A percentile compares a stretch with the other conserved stretches of the same genome.
Conservation (phyloP, 2,329 filamentous ascomycete species). For the Capronia epimyces region DNA sequence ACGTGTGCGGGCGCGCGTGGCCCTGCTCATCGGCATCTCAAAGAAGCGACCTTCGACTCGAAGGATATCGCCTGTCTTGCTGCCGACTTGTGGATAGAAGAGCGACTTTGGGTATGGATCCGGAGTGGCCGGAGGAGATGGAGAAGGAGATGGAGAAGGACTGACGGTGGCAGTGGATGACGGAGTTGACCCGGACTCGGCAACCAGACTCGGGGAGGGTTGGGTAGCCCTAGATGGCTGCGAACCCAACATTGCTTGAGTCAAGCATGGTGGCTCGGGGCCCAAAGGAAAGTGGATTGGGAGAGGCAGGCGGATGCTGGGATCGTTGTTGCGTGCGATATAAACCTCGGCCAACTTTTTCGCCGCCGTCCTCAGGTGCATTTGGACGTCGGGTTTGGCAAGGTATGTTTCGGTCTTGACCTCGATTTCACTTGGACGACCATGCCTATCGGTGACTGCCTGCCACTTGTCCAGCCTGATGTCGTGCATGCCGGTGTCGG, state of each 20-base stretch:
- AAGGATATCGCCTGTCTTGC: constrained; percentile 3
- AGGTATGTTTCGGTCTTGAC: constrained; percentile 20
- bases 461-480: constrained; percentile 25
- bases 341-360: constrained; percentile 20
- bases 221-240: background rate
- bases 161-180: too few relatives aligned
- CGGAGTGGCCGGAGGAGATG: constrained; percentile 8
- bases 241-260: background rate
- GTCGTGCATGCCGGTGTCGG: constrained; percentile 23
- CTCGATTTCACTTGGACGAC: constrained; percentile 15
- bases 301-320: constrained; percentile 2
- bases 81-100: background rate
- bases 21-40: background rate
- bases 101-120: background rate
- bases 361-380: constrained; percentile 11
- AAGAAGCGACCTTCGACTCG: constrained; percentile 10
- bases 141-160: too few relatives aligned
- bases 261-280: background rate
- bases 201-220: too few relatives aligned
- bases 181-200: constrained; percentile 9
- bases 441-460: constrained; percentile 7
- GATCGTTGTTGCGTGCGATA: constrained; percentile 2
- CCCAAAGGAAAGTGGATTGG: constrained; percentile 1
- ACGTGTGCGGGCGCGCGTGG: background rate
- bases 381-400: constrained; percentile 12